Conservation (phyloP, 176 grass and related monocot genomes). For the Oryza glumipatula region DNA sequence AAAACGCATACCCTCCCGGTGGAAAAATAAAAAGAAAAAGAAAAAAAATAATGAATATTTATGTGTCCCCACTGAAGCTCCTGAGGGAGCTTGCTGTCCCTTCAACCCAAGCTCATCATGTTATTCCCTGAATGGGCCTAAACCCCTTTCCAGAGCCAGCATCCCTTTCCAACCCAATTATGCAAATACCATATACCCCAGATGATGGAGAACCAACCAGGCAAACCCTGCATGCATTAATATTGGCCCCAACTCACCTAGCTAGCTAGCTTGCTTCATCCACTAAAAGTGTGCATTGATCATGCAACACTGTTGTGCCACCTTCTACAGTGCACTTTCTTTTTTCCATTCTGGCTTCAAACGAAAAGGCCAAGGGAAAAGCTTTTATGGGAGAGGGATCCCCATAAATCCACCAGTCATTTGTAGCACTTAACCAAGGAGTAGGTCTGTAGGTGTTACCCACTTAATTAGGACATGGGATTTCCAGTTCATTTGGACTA, state of each 20-base stretch:
- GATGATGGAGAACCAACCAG: not conserved
- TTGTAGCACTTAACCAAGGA: not conserved
- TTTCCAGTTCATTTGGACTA: not conserved
- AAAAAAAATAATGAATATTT: not conserved
- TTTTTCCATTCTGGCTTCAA: slow-evolving; percentile 28
- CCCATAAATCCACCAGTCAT: not conserved
- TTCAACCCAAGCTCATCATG: not conserved
- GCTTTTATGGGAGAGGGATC: slow-evolving; percentile 4
- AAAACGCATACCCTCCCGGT: not conserved
- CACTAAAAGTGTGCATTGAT: slow-evolving; percentile 10
- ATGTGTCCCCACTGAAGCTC: not conserved
- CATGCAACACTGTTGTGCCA: not conserved
- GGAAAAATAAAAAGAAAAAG: not conserved
- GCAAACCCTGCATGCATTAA: not conserved
- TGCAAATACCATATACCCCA: not conserved
- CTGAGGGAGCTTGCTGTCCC: not conserved
- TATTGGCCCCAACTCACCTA: not conserved
- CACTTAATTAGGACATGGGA: not conserved
- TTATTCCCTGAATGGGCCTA: not conserved
- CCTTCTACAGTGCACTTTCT: not conserved
- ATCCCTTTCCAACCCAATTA: slow-evolving; percentile 19
- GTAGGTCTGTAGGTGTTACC: not conserved
- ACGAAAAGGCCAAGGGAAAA: slow-evolving; percentile 8
- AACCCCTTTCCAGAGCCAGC: slow-evolving; percentile 7
- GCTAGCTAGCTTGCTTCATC: slow-evolving; percentile 10